Conservation (phyloP, 2,329 filamentous ascomycete species). For the Bipolaris victoriae region DNA sequence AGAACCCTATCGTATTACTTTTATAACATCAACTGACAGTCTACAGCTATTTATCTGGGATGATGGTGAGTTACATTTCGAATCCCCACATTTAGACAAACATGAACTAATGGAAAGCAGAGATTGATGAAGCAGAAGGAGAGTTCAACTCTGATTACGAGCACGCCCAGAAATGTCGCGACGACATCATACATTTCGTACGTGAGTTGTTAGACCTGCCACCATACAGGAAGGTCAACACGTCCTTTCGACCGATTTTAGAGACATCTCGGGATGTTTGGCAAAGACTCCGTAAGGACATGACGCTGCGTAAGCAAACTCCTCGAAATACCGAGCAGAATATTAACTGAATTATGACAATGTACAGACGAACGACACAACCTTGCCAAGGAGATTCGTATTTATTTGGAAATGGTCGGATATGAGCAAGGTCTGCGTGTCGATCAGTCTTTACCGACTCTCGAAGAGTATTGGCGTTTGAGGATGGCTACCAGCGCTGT, state of each 20-base stretch:
- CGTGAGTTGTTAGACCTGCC: neutral
- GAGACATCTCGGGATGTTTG: neutral
- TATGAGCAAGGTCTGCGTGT: neutral
- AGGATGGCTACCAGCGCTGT: neutral
- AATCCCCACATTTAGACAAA: neutral
- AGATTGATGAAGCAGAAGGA: neutral
- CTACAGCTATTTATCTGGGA: neutral
- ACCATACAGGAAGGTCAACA: neutral
- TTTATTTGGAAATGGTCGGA: neutral
- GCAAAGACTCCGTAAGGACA: neutral
- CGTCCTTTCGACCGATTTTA: neutral
- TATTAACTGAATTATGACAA: neutral
- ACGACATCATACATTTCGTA: neutral
- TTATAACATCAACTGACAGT: neutral
- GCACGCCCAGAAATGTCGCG: neutral
- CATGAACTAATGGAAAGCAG: neutral
- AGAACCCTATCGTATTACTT: neutral
- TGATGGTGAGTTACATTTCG: neutral
- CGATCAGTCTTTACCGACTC: neutral
- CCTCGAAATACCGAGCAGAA: neutral
- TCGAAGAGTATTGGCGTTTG: neutral
- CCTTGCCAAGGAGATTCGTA: neutral
- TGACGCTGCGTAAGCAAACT: neutral
- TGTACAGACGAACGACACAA: neutral
- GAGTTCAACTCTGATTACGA: neutral